Evolutionary conservation across 176 grass and related monocot genomes (phyloP).

Genomic region (Rhynchospora tenuis): DNA sequence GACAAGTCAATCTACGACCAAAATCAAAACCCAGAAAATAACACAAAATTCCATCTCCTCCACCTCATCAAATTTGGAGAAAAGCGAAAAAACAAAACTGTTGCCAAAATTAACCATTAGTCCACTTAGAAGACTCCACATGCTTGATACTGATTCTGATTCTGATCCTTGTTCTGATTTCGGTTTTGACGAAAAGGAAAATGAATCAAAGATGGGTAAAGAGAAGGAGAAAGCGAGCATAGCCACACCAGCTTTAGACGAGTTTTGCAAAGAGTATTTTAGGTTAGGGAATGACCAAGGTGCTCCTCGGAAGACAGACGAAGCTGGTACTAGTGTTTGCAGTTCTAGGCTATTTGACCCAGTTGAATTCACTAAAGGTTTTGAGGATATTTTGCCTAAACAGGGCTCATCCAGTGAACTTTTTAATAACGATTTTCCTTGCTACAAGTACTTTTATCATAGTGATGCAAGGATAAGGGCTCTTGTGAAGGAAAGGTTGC

Average conservation of each 20-base stretch:
- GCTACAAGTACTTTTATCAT: conserved; percentile 62
- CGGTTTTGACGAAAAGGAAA: conserved; percentile 30
- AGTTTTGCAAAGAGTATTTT: conserved; percentile 88
- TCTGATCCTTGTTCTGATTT: conserved; percentile 30
- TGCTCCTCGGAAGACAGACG: conserved; percentile 25
- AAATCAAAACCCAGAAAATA: conserved; percentile 35
- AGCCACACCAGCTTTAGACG: conserved; percentile 70
- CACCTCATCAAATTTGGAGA: conserved; percentile 53
- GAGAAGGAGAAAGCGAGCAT: conserved; percentile 33
- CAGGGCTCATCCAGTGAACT: conserved; percentile 27
- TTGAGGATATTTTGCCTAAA: conserved; percentile 34
- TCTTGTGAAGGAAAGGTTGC: conserved; percentile 48
- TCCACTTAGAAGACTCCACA: conserved; percentile 68
- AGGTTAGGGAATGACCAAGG: conserved; percentile 34
- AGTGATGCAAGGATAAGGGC: conserved; percentile 49
- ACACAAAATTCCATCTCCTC: conserved; percentile 25
- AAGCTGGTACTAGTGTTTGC: conserved; percentile 12
- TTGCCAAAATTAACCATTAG: conserved; percentile 55
- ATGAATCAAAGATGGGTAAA: conserved; percentile 26
- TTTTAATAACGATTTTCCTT: conserved; percentile 40
- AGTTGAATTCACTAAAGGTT: conserved; percentile 26
- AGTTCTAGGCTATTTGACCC: conserved; percentile 28
- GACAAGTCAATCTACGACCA: conserved; percentile 42
- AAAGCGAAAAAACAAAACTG: conserved; percentile 60
- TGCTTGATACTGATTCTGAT: conserved; percentile 84